phyloP scores from a whole-genome alignment of 805 yeast species.

The Yarrowia phangngaensis region DNA sequence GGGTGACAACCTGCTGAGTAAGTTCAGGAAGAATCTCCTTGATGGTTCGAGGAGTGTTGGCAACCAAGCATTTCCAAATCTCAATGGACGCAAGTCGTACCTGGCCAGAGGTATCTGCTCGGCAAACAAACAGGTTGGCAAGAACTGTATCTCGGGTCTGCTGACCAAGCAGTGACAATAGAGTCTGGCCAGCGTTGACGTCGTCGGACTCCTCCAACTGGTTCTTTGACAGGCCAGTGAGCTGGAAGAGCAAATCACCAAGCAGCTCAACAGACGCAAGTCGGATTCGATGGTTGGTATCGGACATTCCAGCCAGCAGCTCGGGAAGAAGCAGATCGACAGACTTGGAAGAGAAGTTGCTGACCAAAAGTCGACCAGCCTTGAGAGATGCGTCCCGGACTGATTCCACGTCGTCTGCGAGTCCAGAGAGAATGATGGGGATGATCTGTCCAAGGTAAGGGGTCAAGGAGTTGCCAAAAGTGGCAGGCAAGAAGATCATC shows the following conservation, averaged over 20 bases:
- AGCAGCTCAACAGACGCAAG: constrained; percentile 90
- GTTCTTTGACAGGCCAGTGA: constrained; percentile 78
- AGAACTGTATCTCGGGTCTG: constrained; percentile 85
- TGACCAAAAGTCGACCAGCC: constrained; percentile 88
- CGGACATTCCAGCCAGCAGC: constrained; percentile 82
- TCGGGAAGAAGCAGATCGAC: constrained; percentile 92
- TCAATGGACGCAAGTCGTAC: constrained; percentile 89
- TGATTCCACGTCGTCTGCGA: constrained; percentile 84
- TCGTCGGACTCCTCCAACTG: constrained; percentile 47
- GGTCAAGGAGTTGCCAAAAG: constrained; percentile 87
- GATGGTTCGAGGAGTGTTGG: constrained; percentile 91
- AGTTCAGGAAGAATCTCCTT: constrained; percentile 86
- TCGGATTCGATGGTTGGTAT: constrained; percentile 78
- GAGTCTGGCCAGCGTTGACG: constrained; percentile 45
- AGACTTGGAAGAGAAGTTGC: constrained; percentile 86
- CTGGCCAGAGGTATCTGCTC: constrained; percentile 82
- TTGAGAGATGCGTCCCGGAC: constrained; percentile 85
- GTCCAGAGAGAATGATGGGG: constrained; percentile 86
- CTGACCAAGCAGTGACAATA: constrained; percentile 75
- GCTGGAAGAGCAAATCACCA: constrained; percentile 90
- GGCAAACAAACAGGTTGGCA: constrained; percentile 84
- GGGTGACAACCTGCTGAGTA: constrained; percentile 71
- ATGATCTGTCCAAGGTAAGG: constrained; percentile 82
- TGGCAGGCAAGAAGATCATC: constrained; percentile 83
- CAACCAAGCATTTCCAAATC: constrained; percentile 94